Base-by-base conservation (phyloP, 1,139 yeast genomes). In the Komagataea norvegica region DNA sequence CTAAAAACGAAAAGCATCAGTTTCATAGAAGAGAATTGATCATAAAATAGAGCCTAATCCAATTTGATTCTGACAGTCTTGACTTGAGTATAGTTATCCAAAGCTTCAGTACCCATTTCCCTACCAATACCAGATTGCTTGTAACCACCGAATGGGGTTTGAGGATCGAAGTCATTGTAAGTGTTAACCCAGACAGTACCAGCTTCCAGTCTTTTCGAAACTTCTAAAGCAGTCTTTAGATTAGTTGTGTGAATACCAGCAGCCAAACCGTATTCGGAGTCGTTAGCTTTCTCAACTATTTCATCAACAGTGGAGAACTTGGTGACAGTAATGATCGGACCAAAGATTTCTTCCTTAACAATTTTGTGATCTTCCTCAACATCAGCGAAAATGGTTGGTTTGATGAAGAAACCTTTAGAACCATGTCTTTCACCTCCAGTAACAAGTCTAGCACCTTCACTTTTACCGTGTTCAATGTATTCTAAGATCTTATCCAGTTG, bases 311-410 rank as follows among this genome's bases (percentile, higher is more conserved):
- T 65, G 50, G 61, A 64, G 57, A 77, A 77, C 59, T 74, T 76
- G 47, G 73, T 59, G 40, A 75, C 64, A 29, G 80, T 72, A 38
- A 76, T 73, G 41, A 77, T 79, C 22, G 83, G 83, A 41, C 83
- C 83, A 45, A 77, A 77, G 51, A 77, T 76, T 58, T 82, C 91
- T 49, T 82, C 89, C 56, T 65, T 71, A 46, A 77, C 79, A 54
- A 81, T 78, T 55, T 62, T 64, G 81, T 77, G 77, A 48, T 72
- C 66, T 54, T 74, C 80, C 29, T 59, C 64, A 44, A 78, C 86
- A 54, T 78, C 77, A 47, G 77, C 72, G 51, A 81, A 80, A 43
- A 81, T 69, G 32, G 89, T 81, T 59, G 89, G 88, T 59, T 73
- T 66, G 45, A 81, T 61, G 53, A 75, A 81, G 67, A 60, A 80